phyloP scores from a whole-genome alignment of 208 protist genomes.

The Trypanosoma theileri region DNA sequence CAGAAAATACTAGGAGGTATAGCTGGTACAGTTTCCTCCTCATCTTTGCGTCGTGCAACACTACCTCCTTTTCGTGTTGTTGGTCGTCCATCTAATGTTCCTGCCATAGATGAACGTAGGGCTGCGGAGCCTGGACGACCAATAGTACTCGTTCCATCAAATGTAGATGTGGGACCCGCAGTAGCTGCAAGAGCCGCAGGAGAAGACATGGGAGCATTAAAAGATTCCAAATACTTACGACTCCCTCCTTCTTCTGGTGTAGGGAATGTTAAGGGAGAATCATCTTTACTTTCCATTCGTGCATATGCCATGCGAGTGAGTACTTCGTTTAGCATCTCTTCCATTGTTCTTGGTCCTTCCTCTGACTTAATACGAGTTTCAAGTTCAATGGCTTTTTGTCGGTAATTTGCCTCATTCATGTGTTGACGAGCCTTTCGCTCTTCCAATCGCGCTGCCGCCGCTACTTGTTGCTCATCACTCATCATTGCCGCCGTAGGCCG shows the following conservation, averaged over 20 bases:
- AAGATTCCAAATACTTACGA: slow-evolving; percentile 45
- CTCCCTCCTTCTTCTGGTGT: slow-evolving; percentile 87
- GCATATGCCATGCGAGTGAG: slow-evolving; percentile 92
- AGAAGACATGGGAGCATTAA: neutral
- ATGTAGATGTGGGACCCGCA: neutral
- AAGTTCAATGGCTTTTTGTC: slow-evolving; percentile 75
- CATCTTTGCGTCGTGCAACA: slow-evolving; percentile 33
- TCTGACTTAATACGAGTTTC: slow-evolving; percentile 77
- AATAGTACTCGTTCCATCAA: neutral
- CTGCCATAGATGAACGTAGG: slow-evolving; percentile 8
- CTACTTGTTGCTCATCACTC: slow-evolving; percentile 34
- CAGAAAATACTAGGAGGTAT: slow-evolving; percentile 61
- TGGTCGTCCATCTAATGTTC: neutral
- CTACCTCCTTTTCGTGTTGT: slow-evolving; percentile 20
- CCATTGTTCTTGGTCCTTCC: slow-evolving; percentile 93
- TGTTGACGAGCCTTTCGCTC: slow-evolving; percentile 85
- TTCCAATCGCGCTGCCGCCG: slow-evolving; percentile 40
- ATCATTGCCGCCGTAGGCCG: slow-evolving; percentile 32
- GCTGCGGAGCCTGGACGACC: slow-evolving; percentile 4
- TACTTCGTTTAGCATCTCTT: slow-evolving; percentile 92
- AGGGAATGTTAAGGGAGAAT: slow-evolving; percentile 60
- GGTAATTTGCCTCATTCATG: slow-evolving; percentile 88
- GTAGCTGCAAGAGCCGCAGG: neutral
- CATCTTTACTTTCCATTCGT: slow-evolving; percentile 77
- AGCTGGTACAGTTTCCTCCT: slow-evolving; percentile 35